These are phyloP conservation scores for Phyllosticta capitalensis DNA, from an alignment of 2,329 filamentous ascomycete genomes.

Conservation along the genomic window DNA sequence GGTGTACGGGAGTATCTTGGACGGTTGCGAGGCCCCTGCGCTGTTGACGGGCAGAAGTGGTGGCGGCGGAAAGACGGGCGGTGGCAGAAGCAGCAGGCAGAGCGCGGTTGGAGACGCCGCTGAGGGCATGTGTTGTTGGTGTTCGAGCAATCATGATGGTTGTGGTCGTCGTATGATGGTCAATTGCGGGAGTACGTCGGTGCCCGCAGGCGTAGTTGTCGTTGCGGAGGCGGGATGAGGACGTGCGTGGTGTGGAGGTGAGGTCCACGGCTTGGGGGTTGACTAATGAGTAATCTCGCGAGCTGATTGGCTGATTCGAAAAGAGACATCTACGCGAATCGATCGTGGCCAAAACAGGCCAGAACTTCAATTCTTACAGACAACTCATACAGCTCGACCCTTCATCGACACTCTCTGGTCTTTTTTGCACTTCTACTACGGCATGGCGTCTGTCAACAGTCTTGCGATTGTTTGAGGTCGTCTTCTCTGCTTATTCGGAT, in stretches of 20 bases:
- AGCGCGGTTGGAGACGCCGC: constrained; percentile 31
- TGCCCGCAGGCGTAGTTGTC: constrained; percentile 4
- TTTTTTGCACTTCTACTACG: not conserved
- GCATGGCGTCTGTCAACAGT: not conserved
- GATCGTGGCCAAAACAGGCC: not conserved
- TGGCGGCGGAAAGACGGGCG: constrained; percentile 34
- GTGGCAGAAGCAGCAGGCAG: constrained; percentile 30
- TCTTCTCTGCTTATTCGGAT: not conserved
- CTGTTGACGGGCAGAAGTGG: constrained; percentile 35
- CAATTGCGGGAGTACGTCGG: not conserved
- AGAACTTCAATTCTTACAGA: not conserved
- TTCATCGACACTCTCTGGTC: not conserved
- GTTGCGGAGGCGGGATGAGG: constrained; percentile 14
- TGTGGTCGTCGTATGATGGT: constrained; percentile 14
- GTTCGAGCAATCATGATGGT: constrained; percentile 33
- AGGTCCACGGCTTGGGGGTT: not conserved
- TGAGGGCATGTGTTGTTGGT: constrained; percentile 30
- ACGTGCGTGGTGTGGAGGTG: constrained; percentile 14
- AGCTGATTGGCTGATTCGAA: constrained; percentile 17
- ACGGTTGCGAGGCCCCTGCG: constrained; percentile 59
- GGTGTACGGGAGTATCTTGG: constrained; percentile 48
- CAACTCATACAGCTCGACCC: not conserved
- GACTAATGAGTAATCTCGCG: not conserved
- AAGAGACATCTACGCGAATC: constrained; percentile 7
- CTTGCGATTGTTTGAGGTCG: not conserved